Conservation (phyloP, 2,329 filamentous ascomycete species). For the Penicillium sclerotiorum region DNA sequence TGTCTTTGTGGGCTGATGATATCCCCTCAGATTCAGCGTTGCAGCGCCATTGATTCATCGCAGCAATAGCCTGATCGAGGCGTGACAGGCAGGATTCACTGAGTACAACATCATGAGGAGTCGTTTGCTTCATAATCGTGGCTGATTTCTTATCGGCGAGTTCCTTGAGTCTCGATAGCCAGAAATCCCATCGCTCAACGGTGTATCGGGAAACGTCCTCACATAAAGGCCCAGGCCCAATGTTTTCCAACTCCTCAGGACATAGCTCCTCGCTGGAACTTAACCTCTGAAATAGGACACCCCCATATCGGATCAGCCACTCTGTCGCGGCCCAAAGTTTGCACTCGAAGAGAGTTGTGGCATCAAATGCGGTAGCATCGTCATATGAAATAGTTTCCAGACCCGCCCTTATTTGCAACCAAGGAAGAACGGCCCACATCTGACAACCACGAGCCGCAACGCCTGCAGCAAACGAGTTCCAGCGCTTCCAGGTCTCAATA, state of each 20-base stretch:
- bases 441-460: background rate
- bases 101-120: background rate
- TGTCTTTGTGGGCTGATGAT: background rate
- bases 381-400: background rate
- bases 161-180: background rate
- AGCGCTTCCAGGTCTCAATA: background rate
- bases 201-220: background rate
- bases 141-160: background rate
- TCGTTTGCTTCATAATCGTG: background rate
- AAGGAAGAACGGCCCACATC: background rate
- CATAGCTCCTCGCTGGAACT: background rate
- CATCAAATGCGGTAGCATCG: background rate
- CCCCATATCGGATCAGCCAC: background rate
- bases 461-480: background rate
- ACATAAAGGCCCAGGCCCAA: background rate
- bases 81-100: background rate
- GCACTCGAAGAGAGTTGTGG: background rate
- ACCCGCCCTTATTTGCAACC: background rate
- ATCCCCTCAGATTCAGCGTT: background rate
- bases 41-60: background rate
- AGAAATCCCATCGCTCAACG: background rate
- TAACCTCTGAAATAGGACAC: background rate
- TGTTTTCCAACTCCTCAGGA: background rate
- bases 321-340: background rate
- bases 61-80: background rate